Percentiles rank a stretch among this genome's conserved stretches.
Conservation (phyloP, 1,284 basidiomycete genomes). For the Malassezia restricta region DNA sequence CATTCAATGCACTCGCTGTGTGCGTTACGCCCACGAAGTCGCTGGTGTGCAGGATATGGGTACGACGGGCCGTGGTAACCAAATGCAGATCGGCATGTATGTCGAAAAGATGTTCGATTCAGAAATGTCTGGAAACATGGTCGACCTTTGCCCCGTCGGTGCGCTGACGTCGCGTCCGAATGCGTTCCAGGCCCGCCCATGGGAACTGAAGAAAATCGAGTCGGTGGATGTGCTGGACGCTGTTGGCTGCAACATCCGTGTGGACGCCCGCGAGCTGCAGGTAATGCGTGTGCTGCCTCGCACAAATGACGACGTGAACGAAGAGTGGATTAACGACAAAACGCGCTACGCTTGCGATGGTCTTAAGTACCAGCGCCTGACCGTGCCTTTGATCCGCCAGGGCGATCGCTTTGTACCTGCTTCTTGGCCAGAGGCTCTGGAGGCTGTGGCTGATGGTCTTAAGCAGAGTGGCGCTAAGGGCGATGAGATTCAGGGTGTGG, state of each 20-base stretch:
- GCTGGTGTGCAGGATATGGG: slow-evolving; percentile 96
- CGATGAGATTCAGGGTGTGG: slow-evolving; percentile 93
- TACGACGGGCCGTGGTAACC: slow-evolving; percentile 91
- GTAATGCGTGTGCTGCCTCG: slow-evolving; percentile 96
- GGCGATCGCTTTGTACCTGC: slow-evolving; percentile 84
- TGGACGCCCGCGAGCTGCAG: slow-evolving; percentile 87
- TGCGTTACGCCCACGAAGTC: slow-evolving; percentile 96
- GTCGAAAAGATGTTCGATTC: slow-evolving; percentile 95
- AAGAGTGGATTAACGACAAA: slow-evolving; percentile 99
- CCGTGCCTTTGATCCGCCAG: slow-evolving; percentile 76
- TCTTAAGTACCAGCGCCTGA: slow-evolving; percentile 86
- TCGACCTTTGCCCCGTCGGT: slow-evolving; percentile 90
- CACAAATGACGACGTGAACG: slow-evolving; percentile 95
- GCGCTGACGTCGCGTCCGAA: slow-evolving; percentile 97
- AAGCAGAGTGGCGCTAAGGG: slow-evolving; percentile 67
- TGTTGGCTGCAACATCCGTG: slow-evolving; percentile 91
- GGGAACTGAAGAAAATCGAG: slow-evolving; percentile 98
- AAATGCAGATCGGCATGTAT: slow-evolving; percentile 97
- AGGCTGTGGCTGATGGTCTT: slow-evolving; percentile 67
- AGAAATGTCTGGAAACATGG: slow-evolving; percentile 90
- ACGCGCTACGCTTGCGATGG: slow-evolving; percentile 94
- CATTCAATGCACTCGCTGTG: slow-evolving; percentile 98
- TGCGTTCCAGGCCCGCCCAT: slow-evolving; percentile 89
- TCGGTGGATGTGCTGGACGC: slow-evolving; percentile 95
- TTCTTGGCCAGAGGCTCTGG: slow-evolving; percentile 82